These are phyloP conservation scores for Botrytis pseudocinerea DNA, from an alignment of 2,329 filamentous ascomycete genomes.

Conservation along the genomic window DNA sequence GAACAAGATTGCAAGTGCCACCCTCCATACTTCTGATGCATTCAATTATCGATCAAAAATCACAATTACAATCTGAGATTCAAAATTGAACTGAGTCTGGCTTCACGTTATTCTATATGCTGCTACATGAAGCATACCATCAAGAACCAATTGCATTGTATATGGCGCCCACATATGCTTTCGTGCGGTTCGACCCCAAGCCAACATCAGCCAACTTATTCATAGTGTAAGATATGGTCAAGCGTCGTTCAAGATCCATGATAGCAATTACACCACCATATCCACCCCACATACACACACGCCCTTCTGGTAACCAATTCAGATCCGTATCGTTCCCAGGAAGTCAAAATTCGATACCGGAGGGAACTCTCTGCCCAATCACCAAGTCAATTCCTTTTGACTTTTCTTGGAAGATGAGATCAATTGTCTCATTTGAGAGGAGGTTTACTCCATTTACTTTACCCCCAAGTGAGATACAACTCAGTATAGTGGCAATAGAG, in stretches of 20 bases:
- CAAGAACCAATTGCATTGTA: conserved; percentile 8
- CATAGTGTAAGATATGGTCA: conserved; percentile 50
- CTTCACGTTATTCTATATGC: not conserved
- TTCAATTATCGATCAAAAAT: not conserved
- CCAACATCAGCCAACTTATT: conserved; percentile 44
- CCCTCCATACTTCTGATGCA: not conserved
- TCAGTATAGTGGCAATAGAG: conserved; percentile 39
- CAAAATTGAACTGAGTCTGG: not conserved
- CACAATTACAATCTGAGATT: not conserved
- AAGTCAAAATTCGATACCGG: conserved; percentile 37
- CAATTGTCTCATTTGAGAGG: conserved; percentile 3
- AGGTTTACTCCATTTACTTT: not conserved
- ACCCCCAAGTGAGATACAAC: conserved; percentile 1
- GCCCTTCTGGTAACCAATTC: conserved; percentile 39
- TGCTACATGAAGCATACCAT: no score
- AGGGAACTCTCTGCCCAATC: not conserved
- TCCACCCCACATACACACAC: conserved; percentile 47
- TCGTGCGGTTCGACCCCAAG: not conserved
- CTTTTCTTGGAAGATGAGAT: conserved; percentile 13
- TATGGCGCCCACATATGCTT: conserved; percentile 20
- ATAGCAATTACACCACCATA: conserved; percentile 49
- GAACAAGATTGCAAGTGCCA: not conserved
- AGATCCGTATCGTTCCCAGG: conserved; percentile 19
- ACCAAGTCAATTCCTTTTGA: not conserved
- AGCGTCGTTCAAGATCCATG: conserved; percentile 46